Conservation (phyloP, 2,329 filamentous ascomycete genomes). For the Fusarium pseudonygamai region DNA sequence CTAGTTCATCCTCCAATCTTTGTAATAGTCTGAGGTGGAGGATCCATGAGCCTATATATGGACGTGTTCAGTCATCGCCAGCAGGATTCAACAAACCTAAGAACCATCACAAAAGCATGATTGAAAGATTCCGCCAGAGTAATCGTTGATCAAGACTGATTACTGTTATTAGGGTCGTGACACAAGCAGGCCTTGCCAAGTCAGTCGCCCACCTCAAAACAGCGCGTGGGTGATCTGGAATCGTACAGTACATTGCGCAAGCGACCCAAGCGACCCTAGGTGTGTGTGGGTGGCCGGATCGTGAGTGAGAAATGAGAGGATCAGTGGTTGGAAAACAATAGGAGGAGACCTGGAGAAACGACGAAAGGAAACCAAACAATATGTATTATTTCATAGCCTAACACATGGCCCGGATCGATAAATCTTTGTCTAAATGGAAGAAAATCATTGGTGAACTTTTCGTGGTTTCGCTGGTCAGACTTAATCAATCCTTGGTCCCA, state of each 20-base stretch:
- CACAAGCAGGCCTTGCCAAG: slow-evolving; percentile 40
- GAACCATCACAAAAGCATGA: slow-evolving; percentile 4
- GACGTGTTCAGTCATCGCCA: not conserved
- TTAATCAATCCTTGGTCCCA: slow-evolving; percentile 24
- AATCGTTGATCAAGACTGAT: not conserved
- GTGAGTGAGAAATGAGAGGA: slow-evolving; percentile 35
- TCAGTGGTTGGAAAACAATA: slow-evolving; percentile 3
- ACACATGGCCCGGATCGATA: not conserved
- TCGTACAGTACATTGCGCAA: slow-evolving; percentile 40
- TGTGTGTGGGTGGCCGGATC: slow-evolving; percentile 33
- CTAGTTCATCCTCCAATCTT: not conserved
- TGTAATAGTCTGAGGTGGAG: not conserved
- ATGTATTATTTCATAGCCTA: not conserved
- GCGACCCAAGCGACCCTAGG: not conserved
- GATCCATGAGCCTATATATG: not conserved
- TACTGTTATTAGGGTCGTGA: slow-evolving; percentile 24
- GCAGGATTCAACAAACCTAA: not conserved
- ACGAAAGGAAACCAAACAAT: not conserved
- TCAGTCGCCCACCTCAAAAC: slow-evolving; percentile 30
- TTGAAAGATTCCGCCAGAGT: not conserved
- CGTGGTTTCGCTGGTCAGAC: slow-evolving; percentile 7
- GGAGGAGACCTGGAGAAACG: not conserved
- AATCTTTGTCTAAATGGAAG: not conserved
- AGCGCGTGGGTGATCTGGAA: slow-evolving; percentile 40
- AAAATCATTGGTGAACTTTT: not conserved